Conservation (phyloP, 73 alveolate species). For the Tetrahymena borealis region DNA sequence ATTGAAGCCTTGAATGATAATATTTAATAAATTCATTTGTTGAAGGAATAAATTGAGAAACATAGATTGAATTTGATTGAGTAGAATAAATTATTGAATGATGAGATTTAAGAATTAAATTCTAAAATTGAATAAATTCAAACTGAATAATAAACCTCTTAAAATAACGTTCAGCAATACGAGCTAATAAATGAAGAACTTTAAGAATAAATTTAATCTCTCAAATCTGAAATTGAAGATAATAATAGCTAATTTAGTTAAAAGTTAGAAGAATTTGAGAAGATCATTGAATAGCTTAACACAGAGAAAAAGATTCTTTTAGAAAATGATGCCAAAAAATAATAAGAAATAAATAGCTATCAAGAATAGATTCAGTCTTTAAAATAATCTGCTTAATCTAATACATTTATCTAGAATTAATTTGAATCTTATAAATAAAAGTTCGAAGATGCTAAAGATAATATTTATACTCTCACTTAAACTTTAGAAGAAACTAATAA, state of each 20-base stretch:
- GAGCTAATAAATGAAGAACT: neutral
- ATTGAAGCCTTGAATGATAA: neutral
- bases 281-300: neutral
- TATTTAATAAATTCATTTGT: neutral
- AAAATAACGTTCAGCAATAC: neutral
- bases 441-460: neutral
- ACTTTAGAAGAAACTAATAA: neutral
- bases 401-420: neutral
- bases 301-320: neutral
- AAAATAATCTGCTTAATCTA: neutral
- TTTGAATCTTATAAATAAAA: neutral
- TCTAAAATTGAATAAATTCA: neutral
- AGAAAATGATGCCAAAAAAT: neutral
- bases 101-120: neutral
- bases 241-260: neutral
- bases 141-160: neutral
- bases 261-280: neutral
- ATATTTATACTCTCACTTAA: neutral
- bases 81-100: neutral
- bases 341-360: neutral
- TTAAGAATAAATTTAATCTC: neutral
- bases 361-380: neutral
- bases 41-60: neutral
- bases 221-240: neutral
- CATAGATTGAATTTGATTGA: neutral